Percentiles rank a stretch among this genome's conserved stretches.
Conservation (phyloP, 306 rosid genomes). For the Cicer pinnatifidum region DNA sequence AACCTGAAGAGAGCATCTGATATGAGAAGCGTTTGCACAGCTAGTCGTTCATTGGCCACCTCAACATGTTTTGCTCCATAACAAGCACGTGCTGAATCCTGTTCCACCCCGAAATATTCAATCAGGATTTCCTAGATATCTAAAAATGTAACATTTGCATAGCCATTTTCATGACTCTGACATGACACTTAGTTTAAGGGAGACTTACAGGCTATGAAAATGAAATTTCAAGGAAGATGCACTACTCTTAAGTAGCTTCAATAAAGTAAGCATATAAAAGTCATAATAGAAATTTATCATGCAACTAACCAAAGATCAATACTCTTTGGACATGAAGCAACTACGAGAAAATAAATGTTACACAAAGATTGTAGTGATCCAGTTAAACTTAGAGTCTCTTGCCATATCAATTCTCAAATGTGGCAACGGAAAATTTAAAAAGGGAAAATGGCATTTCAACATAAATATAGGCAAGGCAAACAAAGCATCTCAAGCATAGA, state of each 20-base stretch:
- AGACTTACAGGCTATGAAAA: background rate
- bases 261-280: background rate
- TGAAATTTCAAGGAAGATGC: constrained; percentile 5
- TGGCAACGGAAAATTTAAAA: constrained; percentile 20
- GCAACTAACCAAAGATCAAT: constrained; percentile 31
- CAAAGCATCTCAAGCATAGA: constrained; percentile 47
- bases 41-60: constrained; percentile 93
- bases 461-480: constrained; percentile 41
- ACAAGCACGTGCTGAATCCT: constrained; percentile 91
- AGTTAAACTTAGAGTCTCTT: constrained; percentile 22
- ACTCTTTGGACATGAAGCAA: constrained; percentile 1
- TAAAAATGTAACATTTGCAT: constrained; percentile 20
- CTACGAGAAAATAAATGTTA: constrained; percentile 12
- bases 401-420: constrained; percentile 6
- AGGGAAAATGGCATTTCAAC: constrained; percentile 34
- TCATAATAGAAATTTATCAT: constrained; percentile 34
- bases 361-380: constrained; percentile 17
- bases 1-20: constrained; percentile 94
- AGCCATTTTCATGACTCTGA: constrained; percentile 16
- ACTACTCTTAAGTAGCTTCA: constrained; percentile 10
- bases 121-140: constrained; percentile 41
- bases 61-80: constrained; percentile 95
- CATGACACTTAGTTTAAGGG: constrained; percentile 15
- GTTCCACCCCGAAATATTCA: constrained; percentile 39
- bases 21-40: constrained; percentile 84